Evolutionary conservation across 768 basidiomycete genomes (phyloP).

Genomic region (Kwoniella bestiolae): DNA sequence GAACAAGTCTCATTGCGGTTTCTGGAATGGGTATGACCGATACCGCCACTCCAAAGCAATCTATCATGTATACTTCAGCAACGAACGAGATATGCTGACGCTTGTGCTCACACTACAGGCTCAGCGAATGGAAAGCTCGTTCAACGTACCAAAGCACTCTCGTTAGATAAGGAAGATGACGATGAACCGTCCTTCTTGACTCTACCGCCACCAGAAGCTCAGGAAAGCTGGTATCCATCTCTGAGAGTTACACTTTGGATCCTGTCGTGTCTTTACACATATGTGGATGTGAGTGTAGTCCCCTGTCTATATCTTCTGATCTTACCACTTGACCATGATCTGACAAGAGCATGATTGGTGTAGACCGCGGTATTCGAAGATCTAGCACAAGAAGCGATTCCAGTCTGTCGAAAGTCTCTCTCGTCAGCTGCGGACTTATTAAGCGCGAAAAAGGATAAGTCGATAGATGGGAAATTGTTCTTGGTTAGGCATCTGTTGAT

Average conservation of each 20-base stretch:
- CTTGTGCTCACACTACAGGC: no score
- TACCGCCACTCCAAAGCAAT: no score
- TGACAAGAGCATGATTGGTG: no score
- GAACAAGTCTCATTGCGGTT: no score
- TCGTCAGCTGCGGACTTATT: slow-evolving; percentile 70
- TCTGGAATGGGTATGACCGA: no score
- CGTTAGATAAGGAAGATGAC: slow-evolving; percentile 60
- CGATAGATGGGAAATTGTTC: slow-evolving; percentile 79
- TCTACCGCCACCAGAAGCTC: slow-evolving; percentile 70
- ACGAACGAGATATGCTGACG: no score
- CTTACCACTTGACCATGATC: no score
- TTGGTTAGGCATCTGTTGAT: slow-evolving; percentile 87
- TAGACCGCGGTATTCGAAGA: slow-evolving; percentile 96
- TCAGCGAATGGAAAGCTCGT: slow-evolving; percentile 13
- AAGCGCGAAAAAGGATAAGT: slow-evolving; percentile 59
- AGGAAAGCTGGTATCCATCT: slow-evolving; percentile 91
- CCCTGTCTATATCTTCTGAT: no score
- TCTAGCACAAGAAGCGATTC: slow-evolving; percentile 89
- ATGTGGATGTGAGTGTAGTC: slow-evolving; percentile 73
- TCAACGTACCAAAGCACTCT: slow-evolving; percentile 27
- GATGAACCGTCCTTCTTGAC: slow-evolving; percentile 64
- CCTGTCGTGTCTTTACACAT: slow-evolving; percentile 83
- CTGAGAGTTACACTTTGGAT: slow-evolving; percentile 89
- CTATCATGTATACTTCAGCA: no score
- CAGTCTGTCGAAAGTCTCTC: slow-evolving; percentile 79